Conservation (phyloP, 805 yeast genomes). For the Metschnikowia similis region DNA sequence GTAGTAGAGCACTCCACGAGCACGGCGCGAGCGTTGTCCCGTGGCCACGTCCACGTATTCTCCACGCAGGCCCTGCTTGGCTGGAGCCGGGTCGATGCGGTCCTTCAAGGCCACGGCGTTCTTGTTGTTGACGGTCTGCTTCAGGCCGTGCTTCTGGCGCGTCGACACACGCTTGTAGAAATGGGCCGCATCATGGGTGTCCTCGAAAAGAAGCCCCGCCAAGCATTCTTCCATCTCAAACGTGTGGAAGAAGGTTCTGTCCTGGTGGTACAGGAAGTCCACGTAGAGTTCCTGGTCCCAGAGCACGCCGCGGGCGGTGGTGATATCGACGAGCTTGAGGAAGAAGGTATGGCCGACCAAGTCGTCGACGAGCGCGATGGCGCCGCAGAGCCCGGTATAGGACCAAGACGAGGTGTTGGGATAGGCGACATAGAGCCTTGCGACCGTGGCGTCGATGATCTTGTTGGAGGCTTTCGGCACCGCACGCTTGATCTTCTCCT, state of each 20-base stretch:
- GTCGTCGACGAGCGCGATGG: slow-evolving; percentile 83
- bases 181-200: slow-evolving; percentile 80
- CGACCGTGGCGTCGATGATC: slow-evolving; percentile 85
- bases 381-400: slow-evolving; percentile 87
- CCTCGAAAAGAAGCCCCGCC: slow-evolving; percentile 86
- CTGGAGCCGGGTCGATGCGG: slow-evolving; percentile 21
- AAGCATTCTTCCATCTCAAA: slow-evolving; percentile 90
- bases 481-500: slow-evolving; percentile 83
- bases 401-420: slow-evolving; percentile 81
- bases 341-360: slow-evolving; percentile 91
- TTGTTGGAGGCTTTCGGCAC: slow-evolving; percentile 86
- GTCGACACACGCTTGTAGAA: slow-evolving; percentile 72
- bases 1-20: slow-evolving; percentile 62
- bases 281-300: slow-evolving; percentile 97
- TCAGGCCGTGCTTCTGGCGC: slow-evolving; percentile 80
- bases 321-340: slow-evolving; percentile 80
- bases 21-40: slow-evolving; percentile 52
- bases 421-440: slow-evolving; percentile 82
- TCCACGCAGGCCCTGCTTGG: slow-evolving; percentile 60
- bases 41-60: slow-evolving; percentile 45
- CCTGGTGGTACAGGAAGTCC: slow-evolving; percentile 87
- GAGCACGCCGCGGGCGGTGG: slow-evolving; percentile 77
- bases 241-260: slow-evolving; percentile 89
- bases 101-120: slow-evolving; percentile 81
- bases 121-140: slow-evolving; percentile 78